phyloP scores from a whole-genome alignment of 768 basidiomycete species.

The Leccinum sublutescens region DNA sequence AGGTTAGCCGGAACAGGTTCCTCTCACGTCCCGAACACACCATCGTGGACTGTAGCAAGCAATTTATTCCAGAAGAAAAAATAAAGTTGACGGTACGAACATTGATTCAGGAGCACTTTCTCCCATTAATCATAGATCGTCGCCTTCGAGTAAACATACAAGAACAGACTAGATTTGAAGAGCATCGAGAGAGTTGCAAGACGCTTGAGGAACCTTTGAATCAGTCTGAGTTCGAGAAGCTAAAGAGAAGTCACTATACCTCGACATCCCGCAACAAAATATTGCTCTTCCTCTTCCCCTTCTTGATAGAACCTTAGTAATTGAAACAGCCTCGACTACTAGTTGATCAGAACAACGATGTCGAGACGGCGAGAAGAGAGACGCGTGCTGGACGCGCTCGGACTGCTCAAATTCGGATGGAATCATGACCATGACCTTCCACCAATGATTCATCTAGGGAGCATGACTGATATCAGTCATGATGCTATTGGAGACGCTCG shows the following conservation, averaged over 20 bases:
- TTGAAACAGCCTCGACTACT: not conserved
- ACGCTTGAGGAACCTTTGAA: constrained; percentile 41
- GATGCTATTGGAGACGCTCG: too few relatives aligned
- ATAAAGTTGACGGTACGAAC: constrained; percentile 39
- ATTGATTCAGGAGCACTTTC: constrained; percentile 86
- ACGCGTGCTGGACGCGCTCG: too few relatives aligned
- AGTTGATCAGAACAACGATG: too few relatives aligned
- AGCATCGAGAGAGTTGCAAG: constrained; percentile 83
- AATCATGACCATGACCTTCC: too few relatives aligned
- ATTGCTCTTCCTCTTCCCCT: constrained; percentile 95
- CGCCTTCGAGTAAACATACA: constrained; percentile 79
- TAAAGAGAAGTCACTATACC: constrained; percentile 35
- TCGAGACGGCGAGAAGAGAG: too few relatives aligned
- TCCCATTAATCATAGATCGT: constrained; percentile 88
- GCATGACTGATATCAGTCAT: too few relatives aligned
- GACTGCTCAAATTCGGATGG: too few relatives aligned
- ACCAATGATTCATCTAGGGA: too few relatives aligned
- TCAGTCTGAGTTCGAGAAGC: not conserved
- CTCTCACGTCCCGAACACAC: constrained; percentile 36
- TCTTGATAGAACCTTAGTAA: constrained; percentile 79
- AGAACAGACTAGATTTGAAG: constrained; percentile 20
- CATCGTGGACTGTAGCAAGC: constrained; percentile 69
- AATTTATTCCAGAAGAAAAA: not conserved
- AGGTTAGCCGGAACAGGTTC: not conserved
- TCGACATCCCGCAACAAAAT: constrained; percentile 90